Base-by-base conservation (phyloP, 306 rosid species). In the Trichosanthes truncata region DNA sequence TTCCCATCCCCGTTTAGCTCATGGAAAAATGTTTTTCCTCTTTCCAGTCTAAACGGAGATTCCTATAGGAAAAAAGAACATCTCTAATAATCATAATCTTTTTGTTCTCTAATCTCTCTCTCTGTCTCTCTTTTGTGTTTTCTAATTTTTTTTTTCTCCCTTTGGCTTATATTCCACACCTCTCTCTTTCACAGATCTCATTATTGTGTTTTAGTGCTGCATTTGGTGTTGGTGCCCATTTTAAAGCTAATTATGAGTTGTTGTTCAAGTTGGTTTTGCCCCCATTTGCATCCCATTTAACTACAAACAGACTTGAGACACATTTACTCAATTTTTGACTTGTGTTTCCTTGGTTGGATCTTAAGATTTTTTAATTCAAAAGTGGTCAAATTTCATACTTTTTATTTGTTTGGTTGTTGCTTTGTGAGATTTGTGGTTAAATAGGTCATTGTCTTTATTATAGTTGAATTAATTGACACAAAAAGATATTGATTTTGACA, bases 131-230 rank as follows among this genome's bases (percentile, higher is more conserved):
- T 29, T 6, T 12, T 23, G 31, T 57, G 63, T 23, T 57, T 57
- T 23, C 15, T 46, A 13, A 4, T 60, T 60, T 26, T 0, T 26
- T 33, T 61, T 63, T 17, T 8, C 13, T 35, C 9, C 21, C 9
- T 62, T 31, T 61, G 23, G 6, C 74, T 66, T 66, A 20, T 36
- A n/a, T 66, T 66, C 74, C 36, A 66, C 74, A 66, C 49, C 25
- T 63, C 6, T 26, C 60, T n/a, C 60, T 29, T 12, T 61, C 40
- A 63, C 0, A 63, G 3, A 66, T 66, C 73, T 36, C 73, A 65
- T 65, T 65, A 65, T 67, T 67, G 23, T 67, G 74, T 67, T 67
- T 67, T 63, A 35, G 46, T 66, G 73, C 5, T 18, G n/a, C 73
- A 66, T 66, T 36, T 65, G 23, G 43, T 63, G 43, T 35, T 63